Evolutionary conservation across 2,329 filamentous ascomycete genomes (phyloP).

Genomic region (Venturia aucupariae): DNA sequence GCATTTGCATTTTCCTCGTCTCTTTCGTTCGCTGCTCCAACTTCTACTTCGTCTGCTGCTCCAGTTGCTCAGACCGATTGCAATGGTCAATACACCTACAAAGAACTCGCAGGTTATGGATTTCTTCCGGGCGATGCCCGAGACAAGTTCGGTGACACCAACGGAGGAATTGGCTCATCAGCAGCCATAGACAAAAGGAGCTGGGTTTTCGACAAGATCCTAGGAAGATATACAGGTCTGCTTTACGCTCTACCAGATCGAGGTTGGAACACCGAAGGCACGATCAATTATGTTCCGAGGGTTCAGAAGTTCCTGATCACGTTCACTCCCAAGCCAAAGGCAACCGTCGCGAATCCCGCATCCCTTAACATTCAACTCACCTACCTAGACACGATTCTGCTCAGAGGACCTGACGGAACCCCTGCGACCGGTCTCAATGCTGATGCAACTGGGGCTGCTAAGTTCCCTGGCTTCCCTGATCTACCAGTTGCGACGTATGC

Average conservation of each 20-base stretch:
- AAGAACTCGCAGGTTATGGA: conserved; percentile 59
- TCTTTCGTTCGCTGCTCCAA: not conserved
- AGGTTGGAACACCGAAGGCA: conserved; percentile 67
- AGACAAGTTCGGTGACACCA: conserved; percentile 61
- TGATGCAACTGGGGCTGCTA: conserved; percentile 43
- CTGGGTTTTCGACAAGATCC: conserved; percentile 43
- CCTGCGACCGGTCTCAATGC: conserved; percentile 57
- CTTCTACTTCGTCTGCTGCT: not conserved
- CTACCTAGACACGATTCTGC: conserved; percentile 56
- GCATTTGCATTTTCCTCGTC: not conserved
- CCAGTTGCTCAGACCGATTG: conserved; percentile 29
- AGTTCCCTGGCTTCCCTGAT: conserved; percentile 49
- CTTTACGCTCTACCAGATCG: conserved; percentile 58
- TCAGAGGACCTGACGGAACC: conserved; percentile 53
- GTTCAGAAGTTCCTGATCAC: conserved; percentile 58
- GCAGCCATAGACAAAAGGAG: conserved; percentile 51
- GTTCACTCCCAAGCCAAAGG: conserved; percentile 44
- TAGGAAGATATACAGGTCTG: conserved; percentile 47
- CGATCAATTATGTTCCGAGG: conserved; percentile 56
- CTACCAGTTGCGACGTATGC: conserved; percentile 55
- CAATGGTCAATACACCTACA: conserved; percentile 57
- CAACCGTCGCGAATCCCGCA: conserved; percentile 45
- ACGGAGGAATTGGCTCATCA: conserved; percentile 57
- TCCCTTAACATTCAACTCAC: conserved; percentile 51
- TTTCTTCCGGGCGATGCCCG: conserved; percentile 46